Evolutionary conservation across 2,329 filamentous ascomycete species (phyloP), one percentile per base, ranked within the genome.

Genomic region (Paecilomyces fulvus): DNA sequence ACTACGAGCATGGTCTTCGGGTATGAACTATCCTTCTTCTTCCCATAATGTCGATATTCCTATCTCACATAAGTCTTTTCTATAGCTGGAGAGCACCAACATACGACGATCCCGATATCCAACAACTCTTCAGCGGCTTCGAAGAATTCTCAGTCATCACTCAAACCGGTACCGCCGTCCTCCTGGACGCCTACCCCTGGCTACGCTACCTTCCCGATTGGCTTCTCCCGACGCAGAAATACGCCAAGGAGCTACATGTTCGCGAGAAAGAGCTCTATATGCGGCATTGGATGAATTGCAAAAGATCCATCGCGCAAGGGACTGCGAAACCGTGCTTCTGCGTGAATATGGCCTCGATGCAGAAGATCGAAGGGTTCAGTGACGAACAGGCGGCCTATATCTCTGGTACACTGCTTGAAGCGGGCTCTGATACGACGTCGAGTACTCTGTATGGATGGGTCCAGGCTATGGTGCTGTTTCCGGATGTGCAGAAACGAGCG

Each of bases 401-500:
- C 12, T 60, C 60, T 0, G 69, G 67, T 1, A 67, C 64, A 0
- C 56, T 70, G 0, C 60, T 70, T 0, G 78, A 78, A 30, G 79
- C 78, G 10, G 75, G 79, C 31, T 79, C 72, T 4, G 79, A 81
- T 59, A 81, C 79, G 0, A 80, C 78, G 0, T 75, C 77, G 0
- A 76, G 73, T 17, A 78, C 76, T 0, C 67, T 80, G 20, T 77
- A 76, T 57, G 75, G 72, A 12, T 79, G 74, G 67, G 77, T 83
- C 60, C 56, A 81, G 60, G 64, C 82, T 55, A 58, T 82, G 69
- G 57, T 76, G 67, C 59, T 78, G 58, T 77, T 77, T 58, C 78
- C 78, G 0, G 71, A 76, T 8, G 70, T 71, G 0, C 70, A 79
- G 48, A 49, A 49, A 20, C 48, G 20, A 12, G 74, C 79, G 0